These are phyloP conservation scores for Cytospora piceae DNA, from an alignment of 2,329 filamentous ascomycete genomes.

Conservation along the genomic window DNA sequence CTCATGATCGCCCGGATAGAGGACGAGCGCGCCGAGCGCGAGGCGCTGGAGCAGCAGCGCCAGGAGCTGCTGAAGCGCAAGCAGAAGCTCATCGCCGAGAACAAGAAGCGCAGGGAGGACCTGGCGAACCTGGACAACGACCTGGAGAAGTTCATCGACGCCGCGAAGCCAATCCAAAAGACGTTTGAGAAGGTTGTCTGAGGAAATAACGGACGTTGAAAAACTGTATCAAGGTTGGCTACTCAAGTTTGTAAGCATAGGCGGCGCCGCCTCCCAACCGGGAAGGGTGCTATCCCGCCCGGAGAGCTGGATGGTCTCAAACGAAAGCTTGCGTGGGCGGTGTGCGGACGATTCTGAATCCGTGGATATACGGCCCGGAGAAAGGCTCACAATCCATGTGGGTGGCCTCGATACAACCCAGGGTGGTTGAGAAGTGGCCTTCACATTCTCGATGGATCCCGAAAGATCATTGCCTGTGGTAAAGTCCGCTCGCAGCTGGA, in stretches of 20 bases:
- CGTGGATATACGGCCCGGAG: not conserved
- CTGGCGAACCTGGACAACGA: constrained; percentile 89
- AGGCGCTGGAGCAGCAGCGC: constrained; percentile 82
- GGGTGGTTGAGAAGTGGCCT: not conserved
- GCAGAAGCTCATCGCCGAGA: constrained; percentile 67
- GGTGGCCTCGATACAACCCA: not conserved
- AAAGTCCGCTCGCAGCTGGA: not conserved
- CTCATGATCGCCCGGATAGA: constrained; percentile 90
- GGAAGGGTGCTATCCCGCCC: not conserved
- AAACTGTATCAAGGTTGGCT: not conserved
- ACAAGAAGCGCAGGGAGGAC: constrained; percentile 93
- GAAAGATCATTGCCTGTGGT: not conserved
- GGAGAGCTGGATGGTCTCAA: not conserved
- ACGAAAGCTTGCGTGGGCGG: not conserved
- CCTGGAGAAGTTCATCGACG: constrained; percentile 91
- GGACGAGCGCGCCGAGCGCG: constrained; percentile 83
- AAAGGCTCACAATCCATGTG: not conserved
- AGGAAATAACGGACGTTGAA: constrained; percentile 26
- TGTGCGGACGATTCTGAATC: not conserved
- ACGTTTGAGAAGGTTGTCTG: constrained; percentile 76
- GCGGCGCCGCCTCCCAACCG: not conserved
- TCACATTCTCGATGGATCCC: not conserved
- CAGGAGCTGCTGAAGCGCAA: constrained; percentile 73
- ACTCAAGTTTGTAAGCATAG: not conserved
- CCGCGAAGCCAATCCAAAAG: constrained; percentile 85